These are phyloP conservation scores for Colletotrichum abscissum DNA, from an alignment of 2,329 filamentous ascomycete species.

Conservation along the genomic window DNA sequence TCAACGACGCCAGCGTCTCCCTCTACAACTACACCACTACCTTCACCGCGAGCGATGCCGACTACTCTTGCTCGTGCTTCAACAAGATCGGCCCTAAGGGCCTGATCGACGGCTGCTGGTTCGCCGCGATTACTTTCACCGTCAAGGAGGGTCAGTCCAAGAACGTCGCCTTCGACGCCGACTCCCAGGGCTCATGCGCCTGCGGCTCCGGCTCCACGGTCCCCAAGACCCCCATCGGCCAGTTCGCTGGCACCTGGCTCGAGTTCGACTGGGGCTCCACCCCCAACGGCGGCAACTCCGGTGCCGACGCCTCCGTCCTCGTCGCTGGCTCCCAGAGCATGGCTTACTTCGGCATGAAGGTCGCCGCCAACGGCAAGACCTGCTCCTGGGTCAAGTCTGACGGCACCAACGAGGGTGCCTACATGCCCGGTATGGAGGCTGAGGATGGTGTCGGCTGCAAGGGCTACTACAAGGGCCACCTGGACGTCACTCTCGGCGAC, in stretches of 20 bases:
- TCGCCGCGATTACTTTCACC: conserved; percentile 53
- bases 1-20: conserved; percentile 48
- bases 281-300: conserved; percentile 60
- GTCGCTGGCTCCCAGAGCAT: conserved; percentile 50
- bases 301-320: conserved; percentile 62
- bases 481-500: conserved; percentile 48
- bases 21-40: conserved; percentile 57
- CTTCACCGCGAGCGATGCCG: conserved; percentile 51
- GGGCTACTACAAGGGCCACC: conserved; percentile 42
- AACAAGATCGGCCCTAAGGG: conserved; percentile 63
- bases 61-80: conserved; percentile 55
- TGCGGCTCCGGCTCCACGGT: conserved; percentile 49
- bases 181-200: conserved; percentile 61
- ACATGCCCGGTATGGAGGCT: conserved; percentile 49
- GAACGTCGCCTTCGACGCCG: conserved; percentile 55
- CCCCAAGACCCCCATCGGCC: conserved; percentile 50
- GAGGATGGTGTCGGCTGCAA: conserved; percentile 55
- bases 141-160: conserved; percentile 50
- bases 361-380: conserved; percentile 51
- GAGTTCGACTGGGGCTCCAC: conserved; percentile 61
- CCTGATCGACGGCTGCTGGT: conserved; percentile 61
- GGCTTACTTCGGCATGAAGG: conserved; percentile 48
- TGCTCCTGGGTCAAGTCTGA: conserved; percentile 55
- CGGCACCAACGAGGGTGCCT: conserved; percentile 49
- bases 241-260: conserved; percentile 58